Conservation (phyloP, 2,329 filamentous ascomycete genomes). For the Colletotrichum acutatum region DNA sequence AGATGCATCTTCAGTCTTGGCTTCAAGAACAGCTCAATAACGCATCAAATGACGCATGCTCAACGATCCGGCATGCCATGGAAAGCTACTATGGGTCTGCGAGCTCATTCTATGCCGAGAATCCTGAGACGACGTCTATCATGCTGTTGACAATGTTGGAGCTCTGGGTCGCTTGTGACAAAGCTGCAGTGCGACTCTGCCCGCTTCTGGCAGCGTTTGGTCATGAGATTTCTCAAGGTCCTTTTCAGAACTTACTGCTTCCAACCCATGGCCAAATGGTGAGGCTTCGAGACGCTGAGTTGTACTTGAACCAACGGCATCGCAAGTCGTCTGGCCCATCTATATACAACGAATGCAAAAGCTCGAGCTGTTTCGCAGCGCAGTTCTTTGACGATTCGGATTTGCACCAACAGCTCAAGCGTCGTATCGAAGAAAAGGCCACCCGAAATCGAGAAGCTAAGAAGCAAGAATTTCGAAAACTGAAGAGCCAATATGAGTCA, state of each 20-base stretch:
- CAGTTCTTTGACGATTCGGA: conserved; percentile 58
- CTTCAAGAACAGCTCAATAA: not conserved
- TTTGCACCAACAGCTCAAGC: not conserved
- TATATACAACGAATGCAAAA: conserved; percentile 52
- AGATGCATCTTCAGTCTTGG: not conserved
- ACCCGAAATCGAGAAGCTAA: conserved; percentile 42
- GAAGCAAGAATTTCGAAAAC: conserved; percentile 43
- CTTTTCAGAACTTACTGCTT: conserved; percentile 59
- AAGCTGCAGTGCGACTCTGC: conserved; percentile 49
- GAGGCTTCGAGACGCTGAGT: conserved; percentile 57
- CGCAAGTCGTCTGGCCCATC: not conserved
- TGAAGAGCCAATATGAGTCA: conserved; percentile 41
- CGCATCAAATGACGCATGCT: conserved; percentile 43
- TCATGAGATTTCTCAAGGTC: conserved; percentile 50
- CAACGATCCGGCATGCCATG: conserved; percentile 43
- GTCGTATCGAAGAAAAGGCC: conserved; percentile 42
- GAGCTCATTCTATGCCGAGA: conserved; percentile 44
- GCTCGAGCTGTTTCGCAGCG: conserved; percentile 54
- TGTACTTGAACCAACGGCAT: conserved; percentile 53
- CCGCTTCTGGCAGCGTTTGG: conserved; percentile 58
- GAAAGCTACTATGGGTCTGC: conserved; percentile 47
- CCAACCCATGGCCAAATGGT: conserved; percentile 55
- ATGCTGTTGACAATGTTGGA: conserved; percentile 68
- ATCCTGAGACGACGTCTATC: conserved; percentile 59
- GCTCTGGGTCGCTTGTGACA: conserved; percentile 69